These are phyloP conservation scores for Kwoniella mangroviensis DNA, from an alignment of 768 basidiomycete genomes.

Conservation along the genomic window DNA sequence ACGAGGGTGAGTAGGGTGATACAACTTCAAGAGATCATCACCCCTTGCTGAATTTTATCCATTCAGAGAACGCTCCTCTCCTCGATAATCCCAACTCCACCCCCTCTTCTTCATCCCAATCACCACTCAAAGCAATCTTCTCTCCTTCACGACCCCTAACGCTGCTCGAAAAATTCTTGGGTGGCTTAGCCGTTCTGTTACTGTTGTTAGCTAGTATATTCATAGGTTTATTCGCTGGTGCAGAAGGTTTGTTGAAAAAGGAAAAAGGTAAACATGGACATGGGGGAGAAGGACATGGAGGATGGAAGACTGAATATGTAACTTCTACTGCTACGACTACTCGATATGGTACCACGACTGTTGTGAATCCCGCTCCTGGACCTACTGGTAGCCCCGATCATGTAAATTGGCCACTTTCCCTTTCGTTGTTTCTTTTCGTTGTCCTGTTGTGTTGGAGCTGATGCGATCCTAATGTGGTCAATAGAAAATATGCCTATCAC, in stretches of 20 bases:
- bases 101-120: slow-evolving; percentile 22
- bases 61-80: slow-evolving; percentile 55
- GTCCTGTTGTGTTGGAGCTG: neutral
- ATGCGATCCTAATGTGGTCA: neutral
- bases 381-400: slow-evolving; percentile 48
- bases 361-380: slow-evolving; percentile 60
- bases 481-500: slow-evolving; percentile 72
- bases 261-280: slow-evolving; percentile 31
- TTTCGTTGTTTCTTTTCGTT: neutral
- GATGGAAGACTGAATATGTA: slow-evolving; percentile 32
- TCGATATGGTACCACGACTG: slow-evolving; percentile 55
- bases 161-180: slow-evolving; percentile 78
- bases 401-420: slow-evolving; percentile 24
- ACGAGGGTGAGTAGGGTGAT: slow-evolving; percentile 46
- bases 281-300: slow-evolving; percentile 12
- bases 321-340: slow-evolving; percentile 53
- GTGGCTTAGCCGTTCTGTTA: slow-evolving; percentile 73
- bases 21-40: neutral
- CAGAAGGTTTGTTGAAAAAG: slow-evolving; percentile 72
- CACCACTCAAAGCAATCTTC: slow-evolving; percentile 10
- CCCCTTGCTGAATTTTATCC: too few relatives aligned
- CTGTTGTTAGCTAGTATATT: slow-evolving; percentile 84
- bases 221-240: slow-evolving; percentile 90
- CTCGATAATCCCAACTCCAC: slow-evolving; percentile 35
- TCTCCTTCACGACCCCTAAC: slow-evolving; percentile 63